Percentiles rank a stretch among this genome's conserved stretches.
Conservation (phyloP, 2,329 filamentous ascomycete species). For the Scorias spongiosa region DNA sequence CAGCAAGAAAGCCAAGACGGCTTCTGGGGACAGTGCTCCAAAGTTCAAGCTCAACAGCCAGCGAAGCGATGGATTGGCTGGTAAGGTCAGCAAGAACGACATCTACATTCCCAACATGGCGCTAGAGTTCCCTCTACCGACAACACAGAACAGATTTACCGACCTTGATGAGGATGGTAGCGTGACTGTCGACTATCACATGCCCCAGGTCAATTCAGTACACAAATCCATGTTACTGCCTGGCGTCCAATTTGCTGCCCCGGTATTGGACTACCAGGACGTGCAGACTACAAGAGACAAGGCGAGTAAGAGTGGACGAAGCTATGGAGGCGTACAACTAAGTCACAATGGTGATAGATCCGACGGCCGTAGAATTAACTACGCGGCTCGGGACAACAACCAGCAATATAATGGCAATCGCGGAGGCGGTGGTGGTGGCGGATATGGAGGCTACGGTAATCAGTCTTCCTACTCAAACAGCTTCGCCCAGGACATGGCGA, state of each 20-base stretch:
- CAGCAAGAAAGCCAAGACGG: slow-evolving; percentile 56
- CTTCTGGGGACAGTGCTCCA: slow-evolving; percentile 28
- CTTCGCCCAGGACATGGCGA: not conserved
- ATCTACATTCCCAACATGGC: slow-evolving; percentile 72
- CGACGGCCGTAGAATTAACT: slow-evolving; percentile 39
- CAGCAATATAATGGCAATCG: slow-evolving; percentile 5
- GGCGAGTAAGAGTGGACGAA: slow-evolving; percentile 49
- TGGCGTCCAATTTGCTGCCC: slow-evolving; percentile 57
- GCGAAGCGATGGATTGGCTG: slow-evolving; percentile 62
- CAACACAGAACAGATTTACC: slow-evolving; percentile 47
- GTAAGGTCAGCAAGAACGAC: slow-evolving; percentile 66
- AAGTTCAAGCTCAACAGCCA: slow-evolving; percentile 60
- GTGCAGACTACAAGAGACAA: slow-evolving; percentile 57
- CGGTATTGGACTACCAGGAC: slow-evolving; percentile 60
- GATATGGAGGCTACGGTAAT: slow-evolving; percentile 1
- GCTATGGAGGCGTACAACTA: slow-evolving; percentile 53
- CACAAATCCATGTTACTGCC: slow-evolving; percentile 93
- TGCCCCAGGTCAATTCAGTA: slow-evolving; percentile 54
- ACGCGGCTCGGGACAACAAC: slow-evolving; percentile 15
- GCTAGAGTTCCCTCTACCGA: slow-evolving; percentile 61
- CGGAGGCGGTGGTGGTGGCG: slow-evolving; percentile 12
- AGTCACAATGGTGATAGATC: slow-evolving; percentile 29
- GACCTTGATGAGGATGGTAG: slow-evolving; percentile 73
- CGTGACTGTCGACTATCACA: slow-evolving; percentile 75
- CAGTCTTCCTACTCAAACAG: not conserved